Evolutionary conservation across 805 yeast genomes (phyloP), one percentile per base, ranked within the genome.

Genomic region (Metschnikowia aberdeeniae): DNA sequence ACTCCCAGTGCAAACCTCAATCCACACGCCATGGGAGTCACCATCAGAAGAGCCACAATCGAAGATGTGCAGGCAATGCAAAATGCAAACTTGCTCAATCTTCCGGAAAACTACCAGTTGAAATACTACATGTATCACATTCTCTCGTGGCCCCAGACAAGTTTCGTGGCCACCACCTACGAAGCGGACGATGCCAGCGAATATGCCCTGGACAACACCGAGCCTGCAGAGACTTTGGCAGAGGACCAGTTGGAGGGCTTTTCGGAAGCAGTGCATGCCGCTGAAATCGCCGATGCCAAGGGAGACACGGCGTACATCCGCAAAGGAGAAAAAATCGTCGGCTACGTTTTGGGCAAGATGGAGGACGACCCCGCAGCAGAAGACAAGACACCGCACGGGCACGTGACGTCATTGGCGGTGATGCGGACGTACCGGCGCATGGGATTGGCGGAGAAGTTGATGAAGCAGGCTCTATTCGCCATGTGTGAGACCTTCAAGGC

Each of bases 111-210:
- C 68, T 93, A 93, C 62, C 84, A 86, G 52, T 70, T 90, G 65
- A 89, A 90, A 64, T 93, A 89, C 68, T 93, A 93, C 68, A 78
- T 93, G 76, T 93, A 93, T 66, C 99, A 93, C 66, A 77, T 89
- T 7, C 70, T 92, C 42, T 84, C 97, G 31, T 93, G 99, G 99
- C 99, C 99, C 1, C 96, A 92, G 63, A 95, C 95, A 11, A 87
- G 96, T 34, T 93, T 83, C 70, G 98, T 93, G 31, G 99, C 99
- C 13, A 84, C 92, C 1, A 84, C 93, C 1, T 79, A 83, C 24
- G 85, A 79, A 51, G 66, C 60, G 22, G 51, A 58, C 33, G 64
- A 55, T 17, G 59, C 52, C 12, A 62, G 54, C 20, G 58, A 52
- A 22, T 22, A 22, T 3, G 6, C 26, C 8, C 26, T 22, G 26